These are phyloP conservation scores for Mangifera indica DNA, from an alignment of 345 rosid genomes.

Conservation along the genomic window DNA sequence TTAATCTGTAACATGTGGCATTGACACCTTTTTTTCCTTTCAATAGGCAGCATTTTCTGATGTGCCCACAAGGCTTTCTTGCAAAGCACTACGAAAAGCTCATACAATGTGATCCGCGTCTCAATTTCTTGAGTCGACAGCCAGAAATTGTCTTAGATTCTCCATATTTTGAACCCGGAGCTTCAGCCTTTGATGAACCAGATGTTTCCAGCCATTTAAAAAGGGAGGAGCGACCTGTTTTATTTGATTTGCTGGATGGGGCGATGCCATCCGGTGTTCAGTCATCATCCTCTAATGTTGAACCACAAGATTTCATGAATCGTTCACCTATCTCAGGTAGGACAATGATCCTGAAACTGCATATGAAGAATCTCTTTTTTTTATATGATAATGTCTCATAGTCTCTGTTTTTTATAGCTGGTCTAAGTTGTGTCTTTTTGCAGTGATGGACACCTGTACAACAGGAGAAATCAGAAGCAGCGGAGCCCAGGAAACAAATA, in stretches of 20 bases:
- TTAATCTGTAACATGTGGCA: neutral
- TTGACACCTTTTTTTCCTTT: constrained; percentile 1
- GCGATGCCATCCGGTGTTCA: constrained; percentile 36
- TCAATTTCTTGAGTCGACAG: constrained; percentile 57
- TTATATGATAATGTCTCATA: neutral
- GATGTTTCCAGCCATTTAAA: constrained; percentile 32
- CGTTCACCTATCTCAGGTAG: constrained; percentile 65
- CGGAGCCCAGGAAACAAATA: constrained; percentile 19
- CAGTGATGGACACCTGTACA: constrained; percentile 41
- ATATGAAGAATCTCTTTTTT: neutral
- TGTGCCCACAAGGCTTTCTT: constrained; percentile 50
- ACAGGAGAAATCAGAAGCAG: constrained; percentile 38
- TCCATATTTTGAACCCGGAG: constrained; percentile 49
- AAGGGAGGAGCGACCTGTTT: constrained; percentile 26
- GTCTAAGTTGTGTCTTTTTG: constrained; percentile 5
- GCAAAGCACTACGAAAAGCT: constrained; percentile 72
- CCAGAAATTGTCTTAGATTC: constrained; percentile 52
- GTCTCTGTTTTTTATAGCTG: neutral
- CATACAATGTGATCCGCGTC: constrained; percentile 66
- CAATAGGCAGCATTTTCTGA: constrained; percentile 60
- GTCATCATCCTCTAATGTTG: constrained; percentile 39
- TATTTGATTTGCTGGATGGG: constrained; percentile 29
- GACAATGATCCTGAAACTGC: constrained; percentile 15
- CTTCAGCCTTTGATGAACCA: constrained; percentile 37
- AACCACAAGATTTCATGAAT: constrained; percentile 32